A percentile compares a stretch with the other conserved stretches of the same genome.
Evolutionary conservation across 129 eudicot species (phyloP).

Genomic region (Oenanthe sinensis): DNA sequence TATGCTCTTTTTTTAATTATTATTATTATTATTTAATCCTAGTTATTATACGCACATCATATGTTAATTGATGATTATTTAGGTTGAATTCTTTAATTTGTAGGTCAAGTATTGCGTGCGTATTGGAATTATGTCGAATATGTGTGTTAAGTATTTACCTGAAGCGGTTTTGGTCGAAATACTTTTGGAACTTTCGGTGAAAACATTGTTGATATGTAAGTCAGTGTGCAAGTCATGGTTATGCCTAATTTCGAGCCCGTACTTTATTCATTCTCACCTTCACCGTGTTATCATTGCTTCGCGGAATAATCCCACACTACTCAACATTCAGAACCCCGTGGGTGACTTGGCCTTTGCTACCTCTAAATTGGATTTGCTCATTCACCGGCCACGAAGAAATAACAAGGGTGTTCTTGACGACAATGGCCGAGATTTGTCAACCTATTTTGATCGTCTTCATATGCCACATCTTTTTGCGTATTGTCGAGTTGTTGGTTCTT

Average conservation of each 20-base stretch:
- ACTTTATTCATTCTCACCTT: not conserved
- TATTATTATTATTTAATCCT: too few relatives aligned
- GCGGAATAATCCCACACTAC: not conserved
- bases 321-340: not conserved
- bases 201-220: not conserved
- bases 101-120: too few relatives aligned
- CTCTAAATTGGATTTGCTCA: not conserved
- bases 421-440: not conserved
- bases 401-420: not conserved
- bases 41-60: too few relatives aligned
- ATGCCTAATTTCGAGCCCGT: not conserved
- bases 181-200: not conserved
- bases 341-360: not conserved
- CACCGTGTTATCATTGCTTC: not conserved
- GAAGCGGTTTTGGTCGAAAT: not conserved
- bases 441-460: not conserved
- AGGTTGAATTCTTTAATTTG: too few relatives aligned
- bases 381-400: not conserved
- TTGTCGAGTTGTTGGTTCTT: not conserved
- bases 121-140: not conserved
- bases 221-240: not conserved
- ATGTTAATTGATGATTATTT: too few relatives aligned
- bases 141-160: not conserved
- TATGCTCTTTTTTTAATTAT: too few relatives aligned
- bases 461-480: not conserved